Percentiles rank a stretch among this genome's conserved stretches.
These are phyloP conservation scores for Ormosia emarginata DNA, from an alignment of 306 rosid genomes.

Conservation along the genomic window DNA sequence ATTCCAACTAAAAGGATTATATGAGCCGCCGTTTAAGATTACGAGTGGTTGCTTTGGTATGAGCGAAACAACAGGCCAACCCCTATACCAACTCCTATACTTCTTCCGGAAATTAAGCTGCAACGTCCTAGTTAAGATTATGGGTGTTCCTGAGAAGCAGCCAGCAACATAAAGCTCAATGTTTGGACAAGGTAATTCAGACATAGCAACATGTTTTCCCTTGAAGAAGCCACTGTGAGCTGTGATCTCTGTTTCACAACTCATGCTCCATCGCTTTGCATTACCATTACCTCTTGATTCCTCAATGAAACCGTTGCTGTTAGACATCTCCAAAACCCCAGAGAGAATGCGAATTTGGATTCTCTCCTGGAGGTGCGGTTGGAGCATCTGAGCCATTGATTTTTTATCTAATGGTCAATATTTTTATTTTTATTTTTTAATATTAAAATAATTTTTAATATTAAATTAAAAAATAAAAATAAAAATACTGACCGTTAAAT, in stretches of 20 bases:
- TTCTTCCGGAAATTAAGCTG: constrained; percentile 60
- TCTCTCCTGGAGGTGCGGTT: no score
- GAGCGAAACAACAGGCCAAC: constrained; percentile 50
- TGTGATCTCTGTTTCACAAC: constrained; percentile 53
- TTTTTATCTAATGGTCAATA: no score
- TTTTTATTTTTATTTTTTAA: no score
- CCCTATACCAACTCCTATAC: constrained; percentile 63
- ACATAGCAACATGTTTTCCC: constrained; percentile 51
- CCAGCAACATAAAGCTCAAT: constrained; percentile 95
- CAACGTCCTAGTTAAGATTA: constrained; percentile 76
- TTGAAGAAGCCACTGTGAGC: constrained; percentile 56
- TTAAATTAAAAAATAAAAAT: no score
- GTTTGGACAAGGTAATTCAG: constrained; percentile 45
- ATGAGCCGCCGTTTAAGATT: constrained; percentile 26
- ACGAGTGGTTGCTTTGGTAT: constrained; percentile 35
- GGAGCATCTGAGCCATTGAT: no score
- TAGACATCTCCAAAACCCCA: constrained; percentile 72
- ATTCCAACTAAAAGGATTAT: neutral
- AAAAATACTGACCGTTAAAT: no score
- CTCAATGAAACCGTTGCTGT: constrained; percentile 48
- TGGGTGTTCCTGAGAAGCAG: constrained; percentile 68
- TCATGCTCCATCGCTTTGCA: constrained; percentile 74
- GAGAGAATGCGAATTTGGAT: constrained; percentile 72
- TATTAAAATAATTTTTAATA: no score
- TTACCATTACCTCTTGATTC: constrained; percentile 41